A percentile compares a stretch with the other conserved stretches of the same genome.
These are phyloP conservation scores for Penicillium paradoxum DNA, from an alignment of 495 filamentous ascomycete genomes.

Conservation along the genomic window DNA sequence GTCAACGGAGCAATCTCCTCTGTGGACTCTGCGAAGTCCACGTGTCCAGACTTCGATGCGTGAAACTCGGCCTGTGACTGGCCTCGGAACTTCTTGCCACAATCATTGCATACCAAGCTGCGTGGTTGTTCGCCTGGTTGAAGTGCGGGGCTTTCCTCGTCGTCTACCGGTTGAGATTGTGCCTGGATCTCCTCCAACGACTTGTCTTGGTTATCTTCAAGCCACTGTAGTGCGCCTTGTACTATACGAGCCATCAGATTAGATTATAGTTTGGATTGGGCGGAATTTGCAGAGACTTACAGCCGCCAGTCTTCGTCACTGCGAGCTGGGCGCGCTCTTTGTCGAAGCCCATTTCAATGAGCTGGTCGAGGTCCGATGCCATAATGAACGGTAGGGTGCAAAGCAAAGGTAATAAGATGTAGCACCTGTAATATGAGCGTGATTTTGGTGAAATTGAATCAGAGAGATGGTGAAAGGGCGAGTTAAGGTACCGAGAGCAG, in stretches of 20 bases:
- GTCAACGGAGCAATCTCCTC: slow-evolving; percentile 88
- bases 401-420: not conserved
- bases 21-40: slow-evolving; percentile 88
- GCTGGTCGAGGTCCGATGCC: slow-evolving; percentile 70
- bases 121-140: slow-evolving; percentile 59
- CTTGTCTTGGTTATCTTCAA: slow-evolving; percentile 83
- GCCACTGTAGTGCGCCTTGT: slow-evolving; percentile 87
- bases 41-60: slow-evolving; percentile 80
- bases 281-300: slow-evolving; percentile 45
- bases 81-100: slow-evolving; percentile 83
- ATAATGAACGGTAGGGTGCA: slow-evolving; percentile 36
- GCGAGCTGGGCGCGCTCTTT: slow-evolving; percentile 73
- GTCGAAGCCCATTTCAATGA: slow-evolving; percentile 96
- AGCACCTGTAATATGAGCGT: not conserved
- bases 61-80: slow-evolving; percentile 81
- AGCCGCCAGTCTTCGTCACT: slow-evolving; percentile 66
- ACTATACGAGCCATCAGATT: slow-evolving; percentile 47
- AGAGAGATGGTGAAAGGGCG: not conserved
- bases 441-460: not conserved
- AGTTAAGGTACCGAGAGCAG: slow-evolving; percentile 6
- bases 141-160: slow-evolving; percentile 52
- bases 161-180: slow-evolving; percentile 34
- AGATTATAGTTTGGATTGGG: not conserved
- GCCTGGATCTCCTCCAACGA: slow-evolving; percentile 69
- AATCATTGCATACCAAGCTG: slow-evolving; percentile 82